Base-by-base conservation (phyloP, 1,284 basidiomycete genomes). In the Tilletia setariae region DNA sequence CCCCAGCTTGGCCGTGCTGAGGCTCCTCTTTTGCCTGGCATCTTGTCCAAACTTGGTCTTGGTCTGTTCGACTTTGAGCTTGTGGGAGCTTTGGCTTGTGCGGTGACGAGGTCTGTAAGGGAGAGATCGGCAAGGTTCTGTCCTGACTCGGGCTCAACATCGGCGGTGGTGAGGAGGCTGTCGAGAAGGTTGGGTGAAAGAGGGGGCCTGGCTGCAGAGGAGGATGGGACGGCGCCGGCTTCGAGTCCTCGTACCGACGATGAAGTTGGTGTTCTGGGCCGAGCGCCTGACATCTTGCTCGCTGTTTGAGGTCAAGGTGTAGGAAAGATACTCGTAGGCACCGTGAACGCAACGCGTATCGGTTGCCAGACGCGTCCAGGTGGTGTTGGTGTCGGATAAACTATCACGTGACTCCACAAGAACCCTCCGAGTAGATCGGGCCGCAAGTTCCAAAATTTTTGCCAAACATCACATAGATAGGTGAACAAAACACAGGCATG, bases 71-170 rank as follows among this genome's bases (percentile, higher is more conserved):
- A 40, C 35, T 40, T 40, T 40, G 35, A 40, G 35, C 35, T 40
- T 4, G 35, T 6, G 6, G 35, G 6, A 40, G 35, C 35, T 6
- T 40, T 40, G 4, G 6, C 35, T 40, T 4, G 35, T 2, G 56
- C 28, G 9, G 28, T 30, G 56, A 61, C 56, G 56, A 61, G 56
- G 23, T 40, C 56, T 11, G 56, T 61, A 15, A 61, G 56, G 30
- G 56, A 61, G 35, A 61, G 56, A 21, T 61, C 56, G 23, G 56
- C 56, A 30, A 61, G 56, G 56, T 61, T 61, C 16, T 25, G 30
- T 16, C 4, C 56, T 21, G 56, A 25, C 8, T 61, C 56, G 4
- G 28, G 28, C 28, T 53, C 51, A 9, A 30, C 56, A 30, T 61
- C 56, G 11, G 28, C 32, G 28, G 56, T 35, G 56, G 13, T 40